Percentiles rank a stretch among this genome's conserved stretches.
Evolutionary conservation across 2,329 filamentous ascomycete species (phyloP).

Genomic region (Ambrosiella xylebori): DNA sequence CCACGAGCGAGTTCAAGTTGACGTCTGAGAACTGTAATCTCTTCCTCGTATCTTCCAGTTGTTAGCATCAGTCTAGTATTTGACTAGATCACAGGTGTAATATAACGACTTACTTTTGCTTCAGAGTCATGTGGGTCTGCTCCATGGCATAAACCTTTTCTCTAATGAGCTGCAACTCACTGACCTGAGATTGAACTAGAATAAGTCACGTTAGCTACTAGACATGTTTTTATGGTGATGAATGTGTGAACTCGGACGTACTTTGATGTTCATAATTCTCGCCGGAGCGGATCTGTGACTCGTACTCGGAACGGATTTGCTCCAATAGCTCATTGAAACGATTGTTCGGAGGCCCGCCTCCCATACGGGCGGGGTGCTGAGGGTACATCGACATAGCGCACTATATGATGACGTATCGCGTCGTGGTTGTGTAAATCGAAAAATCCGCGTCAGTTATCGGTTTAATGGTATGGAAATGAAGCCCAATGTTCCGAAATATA

Average conservation of each 20-base stretch:
- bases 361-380: constrained; percentile 14
- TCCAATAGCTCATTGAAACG: constrained; percentile 87
- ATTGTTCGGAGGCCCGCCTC: constrained; percentile 13
- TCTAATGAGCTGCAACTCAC: constrained; percentile 87
- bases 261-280: constrained; percentile 81
- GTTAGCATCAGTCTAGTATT: neutral
- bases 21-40: constrained; percentile 68
- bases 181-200: constrained; percentile 72
- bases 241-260: neutral
- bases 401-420: neutral
- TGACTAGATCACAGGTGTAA: neutral
- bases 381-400: constrained; percentile 14
- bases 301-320: constrained; percentile 78
- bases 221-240: neutral
- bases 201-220: constrained; percentile 3
- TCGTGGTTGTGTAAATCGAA: neutral
- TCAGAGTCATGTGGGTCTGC: constrained; percentile 72
- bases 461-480: neutral
- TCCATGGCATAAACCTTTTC: constrained; percentile 90
- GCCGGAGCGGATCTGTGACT: constrained; percentile 61
- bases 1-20: constrained; percentile 66
- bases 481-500: neutral
- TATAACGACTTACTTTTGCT: constrained; percentile 55
- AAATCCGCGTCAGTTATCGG: neutral
- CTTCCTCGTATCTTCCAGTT: constrained; percentile 67